Conservation (phyloP, 305 asterid species). For the Fraxinus velutina region DNA sequence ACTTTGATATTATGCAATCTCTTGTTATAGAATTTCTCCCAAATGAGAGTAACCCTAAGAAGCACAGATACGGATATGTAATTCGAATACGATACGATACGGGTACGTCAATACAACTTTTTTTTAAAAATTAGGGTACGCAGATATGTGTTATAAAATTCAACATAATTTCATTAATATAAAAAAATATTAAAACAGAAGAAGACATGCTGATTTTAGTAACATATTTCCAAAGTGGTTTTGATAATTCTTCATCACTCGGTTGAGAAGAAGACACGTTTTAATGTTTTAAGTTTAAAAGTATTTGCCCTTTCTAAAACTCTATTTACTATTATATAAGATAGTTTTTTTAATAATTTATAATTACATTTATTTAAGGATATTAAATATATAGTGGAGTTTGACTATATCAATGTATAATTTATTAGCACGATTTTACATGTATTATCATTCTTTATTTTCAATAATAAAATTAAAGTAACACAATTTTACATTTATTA, state of each 20-base stretch:
- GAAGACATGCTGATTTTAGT: too few species aligned
- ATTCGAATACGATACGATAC: neutral
- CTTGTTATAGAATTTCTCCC: neutral
- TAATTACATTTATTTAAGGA: neutral
- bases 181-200: too few species aligned
- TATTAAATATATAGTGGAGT: neutral
- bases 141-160: too few species aligned
- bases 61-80: neutral
- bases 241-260: too few species aligned
- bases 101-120: too few species aligned
- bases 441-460: neutral
- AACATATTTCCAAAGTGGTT: too few species aligned
- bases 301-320: neutral
- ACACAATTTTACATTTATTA: neutral
- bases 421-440: neutral
- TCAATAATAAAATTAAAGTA: neutral
- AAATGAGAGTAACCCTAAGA: neutral
- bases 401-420: neutral
- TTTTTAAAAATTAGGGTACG: too few species aligned
- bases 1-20: neutral
- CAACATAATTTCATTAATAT: too few species aligned
- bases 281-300: neutral
- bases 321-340: neutral
- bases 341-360: too few species aligned
- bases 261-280: too few species aligned